Percentiles rank a stretch among this genome's conserved stretches.
Conservation (phyloP, 352 stramenopile genomes). For the Phytophthora pistaciae region DNA sequence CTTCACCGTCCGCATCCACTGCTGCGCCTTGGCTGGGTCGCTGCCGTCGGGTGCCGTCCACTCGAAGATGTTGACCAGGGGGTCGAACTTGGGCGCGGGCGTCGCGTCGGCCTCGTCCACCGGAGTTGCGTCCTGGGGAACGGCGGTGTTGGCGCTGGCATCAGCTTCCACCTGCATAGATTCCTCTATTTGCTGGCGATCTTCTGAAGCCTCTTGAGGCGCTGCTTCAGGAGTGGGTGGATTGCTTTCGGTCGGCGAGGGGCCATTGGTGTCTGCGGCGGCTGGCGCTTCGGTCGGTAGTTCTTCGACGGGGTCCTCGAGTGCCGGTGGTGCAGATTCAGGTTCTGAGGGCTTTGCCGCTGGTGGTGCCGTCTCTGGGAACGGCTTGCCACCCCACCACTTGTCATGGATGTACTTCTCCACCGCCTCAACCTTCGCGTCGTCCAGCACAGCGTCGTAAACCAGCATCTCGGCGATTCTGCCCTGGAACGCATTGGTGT, state of each 20-base stretch:
- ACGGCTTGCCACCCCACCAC: conserved; percentile 51
- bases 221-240: not conserved
- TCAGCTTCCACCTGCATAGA: not conserved
- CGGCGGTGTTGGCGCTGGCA: not conserved
- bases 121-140: not conserved
- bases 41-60: conserved; percentile 44
- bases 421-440: conserved; percentile 36
- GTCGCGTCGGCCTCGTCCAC: conserved; percentile 1
- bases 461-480: conserved; percentile 63
- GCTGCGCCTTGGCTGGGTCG: conserved; percentile 16
- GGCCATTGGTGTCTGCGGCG: not conserved
- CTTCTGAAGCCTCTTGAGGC: not conserved
- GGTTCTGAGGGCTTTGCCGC: not conserved
- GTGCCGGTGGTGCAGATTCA: not conserved
- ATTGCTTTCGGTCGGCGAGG: not conserved
- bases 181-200: not conserved
- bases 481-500: conserved; percentile 70
- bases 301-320: not conserved
- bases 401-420: conserved; percentile 61
- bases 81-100: conserved; percentile 31
- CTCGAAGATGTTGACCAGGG: conserved; percentile 70
- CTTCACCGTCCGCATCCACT: conserved; percentile 56
- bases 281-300: not conserved
- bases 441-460: conserved; percentile 53
- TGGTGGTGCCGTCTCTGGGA: conserved; percentile 11